Evolutionary conservation across 768 basidiomycete species (phyloP).

Genomic region (Hypholoma fasciculare): DNA sequence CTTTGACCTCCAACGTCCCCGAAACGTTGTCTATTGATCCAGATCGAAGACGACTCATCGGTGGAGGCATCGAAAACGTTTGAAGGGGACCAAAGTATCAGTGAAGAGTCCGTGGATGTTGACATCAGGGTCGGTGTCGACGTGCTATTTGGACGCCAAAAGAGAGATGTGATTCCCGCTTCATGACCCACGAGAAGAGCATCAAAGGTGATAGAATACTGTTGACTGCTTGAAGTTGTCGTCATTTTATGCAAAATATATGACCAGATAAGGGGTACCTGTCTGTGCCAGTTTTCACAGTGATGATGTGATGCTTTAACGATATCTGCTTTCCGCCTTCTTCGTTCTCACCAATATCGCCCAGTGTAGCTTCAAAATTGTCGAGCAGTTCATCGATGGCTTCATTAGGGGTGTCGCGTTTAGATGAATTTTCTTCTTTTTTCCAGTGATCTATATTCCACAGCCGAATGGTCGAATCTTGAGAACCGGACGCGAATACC

Average conservation of each 20-base stretch:
- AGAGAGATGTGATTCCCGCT: constrained; percentile 84
- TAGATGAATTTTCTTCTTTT: constrained; percentile 22
- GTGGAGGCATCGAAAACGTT: constrained; percentile 35
- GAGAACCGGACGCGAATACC: constrained; percentile 89
- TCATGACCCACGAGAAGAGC: constrained; percentile 97
- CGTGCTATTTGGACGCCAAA: constrained; percentile 62
- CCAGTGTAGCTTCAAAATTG: constrained; percentile 82
- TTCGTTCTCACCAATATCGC: constrained; percentile 66
- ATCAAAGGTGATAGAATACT: constrained; percentile 86
- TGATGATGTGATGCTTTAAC: constrained; percentile 80
- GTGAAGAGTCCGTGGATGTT: constrained; percentile 91
- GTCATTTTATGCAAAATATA: not conserved
- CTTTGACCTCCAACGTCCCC: constrained; percentile 93
- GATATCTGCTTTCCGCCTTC: constrained; percentile 88
- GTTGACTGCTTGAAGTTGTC: constrained; percentile 29
- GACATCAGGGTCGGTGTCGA: constrained; percentile 68
- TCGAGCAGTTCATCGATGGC: constrained; percentile 80
- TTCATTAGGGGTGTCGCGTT: constrained; percentile 17
- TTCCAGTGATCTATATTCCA: constrained; percentile 77
- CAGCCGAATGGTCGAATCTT: constrained; percentile 90
- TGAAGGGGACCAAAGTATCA: constrained; percentile 93
- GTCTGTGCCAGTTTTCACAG: constrained; percentile 49
- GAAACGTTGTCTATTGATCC: constrained; percentile 90
- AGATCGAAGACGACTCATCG: constrained; percentile 61
- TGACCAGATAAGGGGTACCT: constrained; percentile 30